Evolutionary conservation across 169 alveolate species (phyloP), one percentile per base, ranked within the genome.

Genomic region (Plasmodium vivax): DNA sequence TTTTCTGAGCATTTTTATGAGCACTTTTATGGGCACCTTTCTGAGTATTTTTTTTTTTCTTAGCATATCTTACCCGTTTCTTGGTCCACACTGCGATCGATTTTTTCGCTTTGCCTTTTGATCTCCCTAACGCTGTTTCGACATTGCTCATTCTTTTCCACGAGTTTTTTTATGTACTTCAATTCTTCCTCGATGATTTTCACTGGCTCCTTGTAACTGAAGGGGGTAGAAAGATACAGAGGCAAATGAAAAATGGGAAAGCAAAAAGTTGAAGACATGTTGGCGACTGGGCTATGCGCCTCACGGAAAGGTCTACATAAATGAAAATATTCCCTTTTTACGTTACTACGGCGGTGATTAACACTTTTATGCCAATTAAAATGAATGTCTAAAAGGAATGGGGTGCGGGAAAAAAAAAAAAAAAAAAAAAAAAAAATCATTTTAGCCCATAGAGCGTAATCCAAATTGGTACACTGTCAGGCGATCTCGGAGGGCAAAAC

Each of bases 121-220:
- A 91, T 82, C 27, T 91, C 80, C 27, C 51, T 81, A 71, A 41
- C 30, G 19, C 43, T 27, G 47, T 56, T 79, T 77, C 32, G 82
- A 85, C 32, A 14, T 43, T 68, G 72, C 23, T 36, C 27, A 45
- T 81, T 91, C 41, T 80, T 56, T 82, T 91, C 85, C 6, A 91
- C 80, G 8, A 91, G 62, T 68, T 72, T 72, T 82, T 91, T 91
- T 68, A 91, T 91, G 45, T 45, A 30, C 71, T 30, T 91, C 30
- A 91, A 41, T 54, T 91, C 92, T 43, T 91, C 95, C 58, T 91
- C 95, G 10, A 91, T 91, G 34, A 47, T 51, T 91, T 82, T 80
- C 7, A 73, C 92, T 32, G 95, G 95, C 43, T 91, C 95, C 41
- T 45, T 81, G 43, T 91, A 91, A 10, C 88, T 87, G 73, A 87